Base-by-base conservation (phyloP, 2,329 filamentous ascomycete genomes). In the Sporothrix brunneoviolacea region DNA sequence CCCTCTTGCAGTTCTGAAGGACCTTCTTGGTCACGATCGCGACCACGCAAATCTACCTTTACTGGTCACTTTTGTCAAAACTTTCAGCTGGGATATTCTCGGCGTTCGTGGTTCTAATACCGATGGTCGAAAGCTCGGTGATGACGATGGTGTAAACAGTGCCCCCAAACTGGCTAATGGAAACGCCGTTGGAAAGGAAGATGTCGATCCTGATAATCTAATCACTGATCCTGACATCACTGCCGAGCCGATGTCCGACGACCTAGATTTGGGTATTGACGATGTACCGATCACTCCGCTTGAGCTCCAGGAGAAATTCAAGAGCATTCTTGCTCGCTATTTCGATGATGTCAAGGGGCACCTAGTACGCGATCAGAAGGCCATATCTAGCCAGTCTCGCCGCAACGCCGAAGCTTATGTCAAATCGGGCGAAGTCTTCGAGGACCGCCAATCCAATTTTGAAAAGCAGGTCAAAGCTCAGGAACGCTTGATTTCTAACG, bases 381-480 rank as follows among this genome's bases (percentile, higher is more conserved):
- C 86, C 36, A 84, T 98, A 36, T 80, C 83, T 48, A 82, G 80
- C 22, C 93, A 98, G 69, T 89, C 88, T 48, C 88, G 90, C 56
- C 90, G 91, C 59, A 98, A 98, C 68, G 91, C 93, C 1, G 93
- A 98, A 67, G 93, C 91, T 6, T 98, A 98, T 61, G 91, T 98
- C 60, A 96, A 96, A 63, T 97, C 93, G 33, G 93, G 93, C 2
- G 93, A 98, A 64, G 91, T 98, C 5, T 97, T 98, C 57, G 93
- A 98, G 65, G 93, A 98, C 62, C 86, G 93, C 45, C 93, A 98
- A 65, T 82, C 90, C 48, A 97, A 91, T 63, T 95, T 94, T 59
- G 94, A 98, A 65, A 96, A 91, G 66, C 86, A 93, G 59, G 75
- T 91, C 51, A 98, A 97, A 67, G 78, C 86, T 1, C 89, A 97